A percentile compares a stretch with the other conserved stretches of the same genome.
Conservation (phyloP, 495 filamentous ascomycete species). For the Tuber borchii region DNA sequence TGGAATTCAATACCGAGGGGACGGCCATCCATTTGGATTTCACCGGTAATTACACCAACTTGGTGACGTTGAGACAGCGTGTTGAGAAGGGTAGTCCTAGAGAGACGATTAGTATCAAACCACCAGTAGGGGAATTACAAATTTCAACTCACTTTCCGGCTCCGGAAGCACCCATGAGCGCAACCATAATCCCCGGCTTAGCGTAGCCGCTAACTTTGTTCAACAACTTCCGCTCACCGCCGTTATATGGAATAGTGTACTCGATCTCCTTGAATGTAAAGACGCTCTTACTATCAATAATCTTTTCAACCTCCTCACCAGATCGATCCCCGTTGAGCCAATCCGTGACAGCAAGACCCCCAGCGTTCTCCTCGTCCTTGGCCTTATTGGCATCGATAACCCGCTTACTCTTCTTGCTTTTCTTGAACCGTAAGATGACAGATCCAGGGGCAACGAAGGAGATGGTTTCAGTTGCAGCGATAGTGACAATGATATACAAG, state of each 20-base stretch:
- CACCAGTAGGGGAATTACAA: conserved; percentile 60
- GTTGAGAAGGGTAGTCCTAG: conserved; percentile 66
- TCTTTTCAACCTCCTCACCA: conserved; percentile 34
- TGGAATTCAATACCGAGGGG: conserved; percentile 65
- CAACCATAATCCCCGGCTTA: conserved; percentile 72
- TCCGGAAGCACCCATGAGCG: conserved; percentile 74
- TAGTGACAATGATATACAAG: conserved; percentile 61
- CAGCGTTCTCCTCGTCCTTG: conserved; percentile 39
- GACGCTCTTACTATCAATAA: conserved; percentile 48
- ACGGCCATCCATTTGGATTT: conserved; percentile 73
- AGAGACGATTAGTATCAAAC: conserved; percentile 46
- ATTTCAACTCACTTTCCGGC: conserved; percentile 80
- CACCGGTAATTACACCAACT: conserved; percentile 62
- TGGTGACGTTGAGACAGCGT: conserved; percentile 70
- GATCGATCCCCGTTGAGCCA: conserved; percentile 18
- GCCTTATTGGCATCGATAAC: conserved; percentile 19
- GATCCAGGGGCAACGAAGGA: conserved; percentile 46
- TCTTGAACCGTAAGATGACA: conserved; percentile 40
- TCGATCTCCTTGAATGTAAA: conserved; percentile 72
- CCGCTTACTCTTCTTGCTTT: conserved; percentile 43
- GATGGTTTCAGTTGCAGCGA: conserved; percentile 59
- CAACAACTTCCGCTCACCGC: conserved; percentile 61
- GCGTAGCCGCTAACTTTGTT: conserved; percentile 65
- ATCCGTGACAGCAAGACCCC: conserved; percentile 25
- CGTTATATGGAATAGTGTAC: conserved; percentile 65